These are phyloP conservation scores for Podaxis sp. DNA, from an alignment of 768 basidiomycete genomes.

Conservation along the genomic window DNA sequence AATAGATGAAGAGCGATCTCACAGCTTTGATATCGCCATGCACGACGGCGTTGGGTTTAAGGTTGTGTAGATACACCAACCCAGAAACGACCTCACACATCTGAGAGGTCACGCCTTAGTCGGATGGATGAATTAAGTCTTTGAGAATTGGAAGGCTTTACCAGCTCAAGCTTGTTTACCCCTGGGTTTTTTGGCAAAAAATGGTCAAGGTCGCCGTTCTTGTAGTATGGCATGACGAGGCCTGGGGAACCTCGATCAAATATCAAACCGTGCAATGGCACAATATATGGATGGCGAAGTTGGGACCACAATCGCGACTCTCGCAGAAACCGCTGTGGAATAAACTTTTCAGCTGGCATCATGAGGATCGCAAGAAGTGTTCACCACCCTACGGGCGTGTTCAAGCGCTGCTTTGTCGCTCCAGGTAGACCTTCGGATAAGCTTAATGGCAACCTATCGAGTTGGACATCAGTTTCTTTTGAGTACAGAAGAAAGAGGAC, in stretches of 20 bases:
- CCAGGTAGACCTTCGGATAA: constrained; percentile 11
- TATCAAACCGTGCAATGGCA: constrained; percentile 20
- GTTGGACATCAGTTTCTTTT: too few species aligned
- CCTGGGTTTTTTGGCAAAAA: constrained; percentile 16
- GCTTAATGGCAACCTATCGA: constrained; percentile 16
- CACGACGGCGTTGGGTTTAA: constrained; percentile 22
- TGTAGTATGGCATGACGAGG: constrained; percentile 20
- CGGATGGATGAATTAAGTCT: neutral
- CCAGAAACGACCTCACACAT: constrained; percentile 18
- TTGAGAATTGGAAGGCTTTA: neutral
- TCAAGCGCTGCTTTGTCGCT: neutral
- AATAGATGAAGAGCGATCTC: constrained; percentile 3
- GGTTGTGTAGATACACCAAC: constrained; percentile 20
- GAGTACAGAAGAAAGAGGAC: neutral
- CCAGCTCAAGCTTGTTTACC: constrained; percentile 13
- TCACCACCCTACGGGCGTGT: neutral
- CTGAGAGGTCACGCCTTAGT: neutral
- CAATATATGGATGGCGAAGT: constrained; percentile 17
- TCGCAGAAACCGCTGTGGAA: constrained; percentile 15
- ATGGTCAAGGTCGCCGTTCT: constrained; percentile 16
- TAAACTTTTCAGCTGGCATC: neutral
- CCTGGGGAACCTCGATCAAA: constrained; percentile 18
- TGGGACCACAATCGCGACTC: constrained; percentile 17
- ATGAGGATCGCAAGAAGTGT: neutral
- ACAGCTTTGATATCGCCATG: constrained; percentile 41